These are phyloP conservation scores for Solanum rostratum DNA, from an alignment of 257 asterid genomes.

Conservation along the genomic window DNA sequence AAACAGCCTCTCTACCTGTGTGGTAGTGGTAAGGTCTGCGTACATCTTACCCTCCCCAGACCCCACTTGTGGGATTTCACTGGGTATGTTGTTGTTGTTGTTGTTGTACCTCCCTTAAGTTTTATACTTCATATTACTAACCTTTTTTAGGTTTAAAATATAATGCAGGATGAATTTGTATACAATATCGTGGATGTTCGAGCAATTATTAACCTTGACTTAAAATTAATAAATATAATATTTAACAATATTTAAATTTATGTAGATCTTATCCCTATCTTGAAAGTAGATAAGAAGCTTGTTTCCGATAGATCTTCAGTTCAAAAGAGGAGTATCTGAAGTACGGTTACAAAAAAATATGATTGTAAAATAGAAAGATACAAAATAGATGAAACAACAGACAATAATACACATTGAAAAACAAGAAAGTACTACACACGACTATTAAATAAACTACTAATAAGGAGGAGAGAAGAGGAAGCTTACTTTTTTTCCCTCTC, in stretches of 20 bases:
- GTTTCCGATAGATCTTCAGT: not conserved
- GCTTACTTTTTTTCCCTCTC: no score
- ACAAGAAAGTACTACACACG: not conserved
- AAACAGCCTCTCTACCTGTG: no score
- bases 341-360: not conserved
- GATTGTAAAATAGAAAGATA: not conserved
- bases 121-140: no score
- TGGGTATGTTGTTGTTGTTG: no score
- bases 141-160: no score
- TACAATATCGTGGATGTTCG: not conserved
- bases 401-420: not conserved
- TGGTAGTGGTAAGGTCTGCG: no score
- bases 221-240: no score
- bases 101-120: no score
- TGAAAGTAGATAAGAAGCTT: accelerated
- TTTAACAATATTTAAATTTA: not conserved
- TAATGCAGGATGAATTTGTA: not conserved
- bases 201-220: not conserved
- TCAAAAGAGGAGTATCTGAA: no score
- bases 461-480: not conserved
- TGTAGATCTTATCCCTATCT: not conserved
- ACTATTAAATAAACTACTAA: not conserved
- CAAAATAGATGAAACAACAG: not conserved
- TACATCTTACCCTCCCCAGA: no score
- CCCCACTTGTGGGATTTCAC: no score